phyloP scores from a whole-genome alignment of 352 stramenopile species.

The Phytophthora lateralis region DNA sequence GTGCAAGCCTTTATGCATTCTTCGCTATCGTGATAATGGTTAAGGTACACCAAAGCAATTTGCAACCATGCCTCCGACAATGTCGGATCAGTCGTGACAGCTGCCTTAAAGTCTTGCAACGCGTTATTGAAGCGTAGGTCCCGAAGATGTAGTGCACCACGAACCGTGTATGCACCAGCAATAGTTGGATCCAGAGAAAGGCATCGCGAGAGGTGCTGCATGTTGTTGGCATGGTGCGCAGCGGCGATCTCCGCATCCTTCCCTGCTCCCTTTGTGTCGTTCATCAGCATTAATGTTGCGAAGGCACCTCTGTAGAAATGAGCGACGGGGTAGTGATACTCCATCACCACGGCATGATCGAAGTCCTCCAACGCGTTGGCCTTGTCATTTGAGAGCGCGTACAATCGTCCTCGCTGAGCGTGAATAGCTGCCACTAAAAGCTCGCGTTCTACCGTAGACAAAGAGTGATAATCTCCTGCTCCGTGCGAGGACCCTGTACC shows the following conservation, averaged over 20 bases:
- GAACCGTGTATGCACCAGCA: constrained; percentile 73
- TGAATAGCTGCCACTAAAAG: constrained; percentile 63
- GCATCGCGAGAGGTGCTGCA: constrained; percentile 66
- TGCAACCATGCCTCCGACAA: constrained; percentile 81
- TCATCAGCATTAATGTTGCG: constrained; percentile 45
- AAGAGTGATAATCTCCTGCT: constrained; percentile 16
- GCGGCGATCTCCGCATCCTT: constrained; percentile 28
- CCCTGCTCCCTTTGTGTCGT: constrained; percentile 18
- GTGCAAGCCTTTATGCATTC: constrained; percentile 70
- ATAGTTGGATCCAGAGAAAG: constrained; percentile 79
- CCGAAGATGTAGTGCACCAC: constrained; percentile 69
- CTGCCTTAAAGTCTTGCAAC: constrained; percentile 82
- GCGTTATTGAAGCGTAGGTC: constrained; percentile 78
- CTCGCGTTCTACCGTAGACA: constrained; percentile 52
- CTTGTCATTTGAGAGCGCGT: constrained; percentile 64
- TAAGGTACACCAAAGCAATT: constrained; percentile 81
- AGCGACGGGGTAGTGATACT: constrained; percentile 80
- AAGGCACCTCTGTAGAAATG: constrained; percentile 83
- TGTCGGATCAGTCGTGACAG: constrained; percentile 72
- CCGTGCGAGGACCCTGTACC: neutral
- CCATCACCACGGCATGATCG: constrained; percentile 73
- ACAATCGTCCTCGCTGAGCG: constrained; percentile 63
- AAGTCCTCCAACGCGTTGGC: constrained; percentile 59
- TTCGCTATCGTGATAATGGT: constrained; percentile 79
- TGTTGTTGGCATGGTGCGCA: constrained; percentile 42